Conservation (phyloP, 345 rosid genomes). For the Raphanus raphanistrum region DNA sequence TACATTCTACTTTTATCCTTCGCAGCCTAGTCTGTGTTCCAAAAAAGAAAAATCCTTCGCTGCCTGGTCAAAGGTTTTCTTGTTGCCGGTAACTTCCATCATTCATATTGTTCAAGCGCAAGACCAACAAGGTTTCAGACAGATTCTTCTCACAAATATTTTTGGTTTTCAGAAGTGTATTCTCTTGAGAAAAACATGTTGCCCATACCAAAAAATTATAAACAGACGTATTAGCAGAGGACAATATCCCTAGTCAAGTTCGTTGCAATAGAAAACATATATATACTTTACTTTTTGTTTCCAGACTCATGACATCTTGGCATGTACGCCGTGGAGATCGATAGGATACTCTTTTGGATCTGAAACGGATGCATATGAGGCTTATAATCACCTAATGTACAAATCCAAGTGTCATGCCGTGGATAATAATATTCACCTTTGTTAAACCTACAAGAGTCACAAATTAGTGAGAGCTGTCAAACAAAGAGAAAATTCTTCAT, state of each 20-base stretch:
- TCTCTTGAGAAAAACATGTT: neutral
- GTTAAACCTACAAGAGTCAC: neutral
- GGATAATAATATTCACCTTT: too few relatives aligned
- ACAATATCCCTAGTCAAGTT: neutral
- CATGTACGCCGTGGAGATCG: neutral
- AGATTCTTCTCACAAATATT: too few relatives aligned
- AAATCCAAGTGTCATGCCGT: neutral
- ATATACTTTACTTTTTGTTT: constrained; percentile 20
- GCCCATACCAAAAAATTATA: neutral
- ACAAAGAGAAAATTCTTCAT: neutral
- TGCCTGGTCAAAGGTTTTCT: neutral
- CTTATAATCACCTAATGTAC: neutral
- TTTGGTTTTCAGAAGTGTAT: neutral
- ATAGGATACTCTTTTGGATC: neutral
- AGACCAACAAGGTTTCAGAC: constrained; percentile 5
- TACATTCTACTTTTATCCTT: neutral
- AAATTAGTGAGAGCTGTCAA: neutral
- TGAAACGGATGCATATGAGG: neutral
- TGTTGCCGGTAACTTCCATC: neutral
- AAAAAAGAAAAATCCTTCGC: too few relatives aligned
- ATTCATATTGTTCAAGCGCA: constrained; percentile 28
- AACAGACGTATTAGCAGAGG: neutral
- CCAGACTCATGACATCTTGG: constrained; percentile 8
- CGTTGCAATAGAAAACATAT: neutral
- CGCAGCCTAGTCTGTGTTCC: too few relatives aligned